A percentile compares a stretch with the other conserved stretches of the same genome.
These are phyloP conservation scores for Globisporangium cylindrosporum DNA, from an alignment of 352 stramenopile genomes.

Conservation along the genomic window DNA sequence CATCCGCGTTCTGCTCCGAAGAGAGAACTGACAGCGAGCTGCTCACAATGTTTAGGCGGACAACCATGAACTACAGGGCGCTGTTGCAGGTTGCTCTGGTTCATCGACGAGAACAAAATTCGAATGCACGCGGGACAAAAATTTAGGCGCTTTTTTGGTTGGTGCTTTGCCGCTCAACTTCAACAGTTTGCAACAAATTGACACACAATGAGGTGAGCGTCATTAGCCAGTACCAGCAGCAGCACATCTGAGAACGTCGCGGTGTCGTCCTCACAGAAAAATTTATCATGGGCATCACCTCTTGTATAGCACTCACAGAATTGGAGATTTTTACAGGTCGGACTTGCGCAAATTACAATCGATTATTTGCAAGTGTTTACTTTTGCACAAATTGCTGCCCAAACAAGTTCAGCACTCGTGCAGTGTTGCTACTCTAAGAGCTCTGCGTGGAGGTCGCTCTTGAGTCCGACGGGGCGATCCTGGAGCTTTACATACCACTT, in stretches of 20 bases:
- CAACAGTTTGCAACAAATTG: background rate
- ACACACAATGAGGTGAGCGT: background rate
- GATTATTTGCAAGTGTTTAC: no score
- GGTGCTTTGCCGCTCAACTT: background rate
- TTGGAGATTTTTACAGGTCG: background rate
- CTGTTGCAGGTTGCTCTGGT: no score
- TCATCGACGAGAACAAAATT: no score
- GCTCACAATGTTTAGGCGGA: no score
- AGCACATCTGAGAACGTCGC: background rate
- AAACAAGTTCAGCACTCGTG: background rate
- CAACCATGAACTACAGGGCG: no score
- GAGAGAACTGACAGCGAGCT: no score
- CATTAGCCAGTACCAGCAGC: background rate
- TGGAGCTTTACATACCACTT: constrained; percentile 76
- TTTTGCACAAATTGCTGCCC: no score
- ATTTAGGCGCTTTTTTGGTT: background rate
- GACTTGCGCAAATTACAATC: background rate
- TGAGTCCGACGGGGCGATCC: constrained; percentile 47
- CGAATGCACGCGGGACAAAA: background rate
- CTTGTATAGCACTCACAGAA: background rate
- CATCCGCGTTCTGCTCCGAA: no score
- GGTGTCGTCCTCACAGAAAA: background rate
- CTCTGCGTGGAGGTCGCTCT: constrained; percentile 45
- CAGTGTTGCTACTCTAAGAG: constrained; percentile 24
- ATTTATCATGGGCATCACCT: background rate